A percentile compares a stretch with the other conserved stretches of the same genome.
Evolutionary conservation across 2,329 filamentous ascomycete species (phyloP).

Genomic region (Cadophora sp.): DNA sequence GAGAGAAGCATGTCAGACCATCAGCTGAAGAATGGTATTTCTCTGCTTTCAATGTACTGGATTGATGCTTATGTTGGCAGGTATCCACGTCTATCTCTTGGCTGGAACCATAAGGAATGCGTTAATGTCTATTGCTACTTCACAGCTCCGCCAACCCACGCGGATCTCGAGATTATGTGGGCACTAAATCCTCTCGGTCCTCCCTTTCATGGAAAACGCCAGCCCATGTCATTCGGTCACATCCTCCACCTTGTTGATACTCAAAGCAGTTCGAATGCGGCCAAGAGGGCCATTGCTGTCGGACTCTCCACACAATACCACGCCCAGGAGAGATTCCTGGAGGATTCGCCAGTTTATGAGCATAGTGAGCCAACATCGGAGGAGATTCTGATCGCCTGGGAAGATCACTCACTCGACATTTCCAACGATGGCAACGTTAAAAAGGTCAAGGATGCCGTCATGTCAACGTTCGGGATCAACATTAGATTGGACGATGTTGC

Average conservation of each 20-base stretch:
- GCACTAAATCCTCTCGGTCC: not conserved
- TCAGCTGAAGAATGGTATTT: slow-evolving; percentile 3
- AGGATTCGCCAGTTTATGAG: not conserved
- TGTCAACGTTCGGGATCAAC: slow-evolving; percentile 1
- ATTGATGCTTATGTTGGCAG: not conserved
- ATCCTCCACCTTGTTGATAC: not conserved
- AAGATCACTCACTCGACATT: not conserved
- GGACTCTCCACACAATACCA: not conserved
- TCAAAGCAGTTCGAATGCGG: not conserved
- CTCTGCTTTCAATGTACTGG: not conserved
- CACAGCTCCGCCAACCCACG: not conserved
- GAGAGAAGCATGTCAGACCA: not conserved
- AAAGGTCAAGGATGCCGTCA: not conserved
- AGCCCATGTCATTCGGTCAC: not conserved
- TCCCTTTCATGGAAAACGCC: not conserved
- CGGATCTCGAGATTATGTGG: not conserved
- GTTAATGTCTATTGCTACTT: slow-evolving; percentile 6
- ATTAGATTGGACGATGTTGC: not conserved
- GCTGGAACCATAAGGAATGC: slow-evolving; percentile 6
- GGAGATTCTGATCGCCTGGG: slow-evolving; percentile 2
- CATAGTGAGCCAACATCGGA: not conserved
- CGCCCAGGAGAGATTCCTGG: not conserved
- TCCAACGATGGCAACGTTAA: not conserved
- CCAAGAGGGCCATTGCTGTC: not conserved
- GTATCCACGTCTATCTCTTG: slow-evolving; percentile 3